phyloP scores from a whole-genome alignment of 768 basidiomycete genomes.

The Rubroboletus pulcherrimus region DNA sequence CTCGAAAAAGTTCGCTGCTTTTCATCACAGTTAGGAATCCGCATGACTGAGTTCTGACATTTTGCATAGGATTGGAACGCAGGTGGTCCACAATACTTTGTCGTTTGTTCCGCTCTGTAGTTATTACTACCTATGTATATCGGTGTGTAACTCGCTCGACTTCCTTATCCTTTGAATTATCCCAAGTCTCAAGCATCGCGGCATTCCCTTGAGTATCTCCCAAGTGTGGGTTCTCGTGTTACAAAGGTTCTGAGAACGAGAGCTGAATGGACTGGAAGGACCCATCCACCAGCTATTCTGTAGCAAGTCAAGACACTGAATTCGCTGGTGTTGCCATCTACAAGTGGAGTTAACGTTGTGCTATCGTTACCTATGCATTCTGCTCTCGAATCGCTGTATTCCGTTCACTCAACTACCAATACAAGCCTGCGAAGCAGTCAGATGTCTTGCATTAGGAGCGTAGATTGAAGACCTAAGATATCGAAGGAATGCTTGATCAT shows the following conservation, averaged over 20 bases:
- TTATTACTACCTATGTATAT: neutral
- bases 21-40: neutral
- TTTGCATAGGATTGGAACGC: neutral
- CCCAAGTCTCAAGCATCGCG: neutral
- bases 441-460: neutral
- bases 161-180: neutral
- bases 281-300: too few relatives aligned
- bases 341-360: too few relatives aligned
- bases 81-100: neutral
- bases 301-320: too few relatives aligned
- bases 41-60: neutral
- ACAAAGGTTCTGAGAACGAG: too few relatives aligned
- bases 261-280: too few relatives aligned
- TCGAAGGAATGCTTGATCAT: slow-evolving; percentile 8
- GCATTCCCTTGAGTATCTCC: neutral
- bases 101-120: neutral
- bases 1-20: neutral
- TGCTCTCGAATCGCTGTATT: neutral
- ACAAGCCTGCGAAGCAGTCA: neutral
- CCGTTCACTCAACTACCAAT: neutral
- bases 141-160: neutral
- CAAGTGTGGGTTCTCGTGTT: too few relatives aligned
- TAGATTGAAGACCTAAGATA: neutral
- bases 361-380: neutral
- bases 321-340: too few relatives aligned